These are phyloP conservation scores for Spergularia marina DNA, from an alignment of 148 eudicot species.

Conservation along the genomic window DNA sequence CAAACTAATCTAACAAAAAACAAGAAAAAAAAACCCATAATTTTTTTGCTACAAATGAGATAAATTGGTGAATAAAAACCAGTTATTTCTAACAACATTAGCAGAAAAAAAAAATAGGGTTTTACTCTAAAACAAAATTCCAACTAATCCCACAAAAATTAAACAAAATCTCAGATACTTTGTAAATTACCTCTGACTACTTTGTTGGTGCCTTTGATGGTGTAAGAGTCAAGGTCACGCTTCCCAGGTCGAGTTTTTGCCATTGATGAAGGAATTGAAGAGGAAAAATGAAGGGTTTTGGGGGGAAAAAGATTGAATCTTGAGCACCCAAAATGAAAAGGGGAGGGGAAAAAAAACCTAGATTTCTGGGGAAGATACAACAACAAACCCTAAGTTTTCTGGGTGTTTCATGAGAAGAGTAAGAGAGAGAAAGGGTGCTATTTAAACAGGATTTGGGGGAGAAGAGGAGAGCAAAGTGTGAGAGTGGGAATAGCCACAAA, in stretches of 20 bases:
- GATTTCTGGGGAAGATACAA: slow-evolving; percentile 21
- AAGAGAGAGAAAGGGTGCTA: neutral
- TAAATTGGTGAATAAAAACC: neutral
- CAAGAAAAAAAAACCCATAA: neutral
- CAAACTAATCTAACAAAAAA: neutral
- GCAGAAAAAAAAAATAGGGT: neutral
- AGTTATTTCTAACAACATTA: neutral
- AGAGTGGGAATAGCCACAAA: no score
- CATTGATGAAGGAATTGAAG: slow-evolving; percentile 30
- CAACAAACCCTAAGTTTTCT: slow-evolving; percentile 29
- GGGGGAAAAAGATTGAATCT: slow-evolving; percentile 10
- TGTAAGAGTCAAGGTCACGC: slow-evolving; percentile 58
- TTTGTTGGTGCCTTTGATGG: slow-evolving; percentile 72
- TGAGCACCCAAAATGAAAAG: slow-evolving; percentile 18
- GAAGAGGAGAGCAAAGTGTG: no score
- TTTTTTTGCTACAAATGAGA: neutral
- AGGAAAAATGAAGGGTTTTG: neutral
- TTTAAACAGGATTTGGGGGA: no score
- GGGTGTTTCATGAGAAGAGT: slow-evolving; percentile 13
- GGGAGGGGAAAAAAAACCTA: slow-evolving; percentile 12
- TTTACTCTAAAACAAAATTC: neutral
- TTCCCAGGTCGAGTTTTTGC: slow-evolving; percentile 65
- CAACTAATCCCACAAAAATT: neutral
- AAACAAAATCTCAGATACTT: neutral
- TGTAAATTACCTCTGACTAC: slow-evolving; percentile 50